These are phyloP conservation scores for Fraxinus floribunda DNA, from an alignment of 305 asterid genomes.

Conservation along the genomic window DNA sequence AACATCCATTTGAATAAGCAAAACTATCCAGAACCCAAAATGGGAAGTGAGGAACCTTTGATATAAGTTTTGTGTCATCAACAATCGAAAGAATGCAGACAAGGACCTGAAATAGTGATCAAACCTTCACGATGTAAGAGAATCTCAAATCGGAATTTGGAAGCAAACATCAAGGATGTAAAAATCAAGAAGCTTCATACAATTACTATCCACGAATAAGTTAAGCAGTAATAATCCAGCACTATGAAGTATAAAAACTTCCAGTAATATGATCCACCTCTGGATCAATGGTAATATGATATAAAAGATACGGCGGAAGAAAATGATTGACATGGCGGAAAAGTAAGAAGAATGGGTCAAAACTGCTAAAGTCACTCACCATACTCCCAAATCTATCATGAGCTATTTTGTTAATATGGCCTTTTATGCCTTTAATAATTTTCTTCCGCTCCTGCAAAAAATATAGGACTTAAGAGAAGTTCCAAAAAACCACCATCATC, in stretches of 20 bases:
- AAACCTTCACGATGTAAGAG: neutral
- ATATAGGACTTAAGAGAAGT: slow-evolving; percentile 7
- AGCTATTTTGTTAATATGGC: slow-evolving; percentile 68
- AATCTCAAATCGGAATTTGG: neutral
- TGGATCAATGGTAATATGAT: neutral
- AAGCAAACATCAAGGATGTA: neutral
- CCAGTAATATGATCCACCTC: neutral
- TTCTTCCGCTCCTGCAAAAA: slow-evolving; percentile 82
- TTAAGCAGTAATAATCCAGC: neutral
- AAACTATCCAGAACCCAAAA: slow-evolving; percentile 5
- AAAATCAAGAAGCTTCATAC: neutral
- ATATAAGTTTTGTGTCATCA: slow-evolving; percentile 88
- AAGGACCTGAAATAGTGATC: slow-evolving; percentile 59
- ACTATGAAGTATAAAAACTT: neutral
- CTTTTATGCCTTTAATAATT: slow-evolving; percentile 89
- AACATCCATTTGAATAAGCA: slow-evolving; percentile 9
- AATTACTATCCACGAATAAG: neutral
- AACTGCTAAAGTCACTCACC: slow-evolving; percentile 44
- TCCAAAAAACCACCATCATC: neutral
- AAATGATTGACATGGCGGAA: neutral
- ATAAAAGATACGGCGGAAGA: neutral
- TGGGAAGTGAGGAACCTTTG: slow-evolving; percentile 60
- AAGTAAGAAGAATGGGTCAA: neutral
- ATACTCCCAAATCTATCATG: slow-evolving; percentile 66
- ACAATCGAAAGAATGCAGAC: slow-evolving; percentile 75